These are phyloP conservation scores for Cryptococcus sp. DNA, from an alignment of 1,284 basidiomycete genomes.

Conservation along the genomic window DNA sequence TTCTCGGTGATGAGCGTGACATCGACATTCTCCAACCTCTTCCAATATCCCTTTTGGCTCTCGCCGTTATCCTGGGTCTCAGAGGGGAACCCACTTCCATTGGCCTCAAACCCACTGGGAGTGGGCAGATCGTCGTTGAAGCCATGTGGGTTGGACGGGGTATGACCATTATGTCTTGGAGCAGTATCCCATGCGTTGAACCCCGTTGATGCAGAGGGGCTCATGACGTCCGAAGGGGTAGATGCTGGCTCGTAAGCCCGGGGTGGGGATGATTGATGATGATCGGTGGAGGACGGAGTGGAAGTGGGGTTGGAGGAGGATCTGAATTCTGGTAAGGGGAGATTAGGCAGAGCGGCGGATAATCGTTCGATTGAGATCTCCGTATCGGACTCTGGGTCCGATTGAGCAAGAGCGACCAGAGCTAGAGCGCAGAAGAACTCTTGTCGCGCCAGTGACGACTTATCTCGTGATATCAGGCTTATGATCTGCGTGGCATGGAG, in stretches of 20 bases:
- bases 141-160: no score
- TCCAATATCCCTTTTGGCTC: constrained; percentile 70
- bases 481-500: constrained; percentile 25
- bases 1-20: constrained; percentile 71
- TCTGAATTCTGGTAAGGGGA: constrained; percentile 63
- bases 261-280: background rate
- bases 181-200: constrained; percentile 40
- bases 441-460: constrained; percentile 65
- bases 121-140: background rate
- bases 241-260: background rate
- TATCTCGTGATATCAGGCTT: constrained; percentile 38
- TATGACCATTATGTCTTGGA: constrained; percentile 17
- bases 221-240: constrained; percentile 2
- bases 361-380: constrained; percentile 72
- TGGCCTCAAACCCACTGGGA: constrained; percentile 13
- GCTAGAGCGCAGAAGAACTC: constrained; percentile 88
- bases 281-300: background rate
- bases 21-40: constrained; percentile 68
- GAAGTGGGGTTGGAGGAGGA: constrained; percentile 13
- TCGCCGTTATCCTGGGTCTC: constrained; percentile 29
- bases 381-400: constrained; percentile 10
- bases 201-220: constrained; percentile 29
- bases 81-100: constrained; percentile 13
- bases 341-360: constrained; percentile 70
- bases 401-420: constrained; percentile 75